phyloP scores from a whole-genome alignment of 306 rosid species.

The Malus orientalis region DNA sequence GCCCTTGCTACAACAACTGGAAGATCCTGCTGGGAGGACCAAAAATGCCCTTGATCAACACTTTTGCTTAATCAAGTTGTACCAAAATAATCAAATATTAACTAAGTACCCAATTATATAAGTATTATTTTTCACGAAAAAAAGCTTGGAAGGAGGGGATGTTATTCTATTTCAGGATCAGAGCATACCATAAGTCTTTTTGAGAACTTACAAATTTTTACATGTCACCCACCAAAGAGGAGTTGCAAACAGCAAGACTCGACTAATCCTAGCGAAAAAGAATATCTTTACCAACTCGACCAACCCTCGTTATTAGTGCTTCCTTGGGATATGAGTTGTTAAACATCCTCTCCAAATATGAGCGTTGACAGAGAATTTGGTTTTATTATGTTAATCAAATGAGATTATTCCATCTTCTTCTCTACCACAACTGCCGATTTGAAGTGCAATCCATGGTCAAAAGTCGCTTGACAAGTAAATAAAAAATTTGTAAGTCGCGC shows the following conservation, averaged over 20 bases:
- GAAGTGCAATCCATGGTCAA: neutral
- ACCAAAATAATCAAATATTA: neutral
- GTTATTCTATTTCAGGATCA: no score
- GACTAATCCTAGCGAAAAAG: no score
- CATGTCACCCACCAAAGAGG: no score
- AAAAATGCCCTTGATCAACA: slow-evolving; percentile 37
- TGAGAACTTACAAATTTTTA: no score
- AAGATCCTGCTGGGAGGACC: slow-evolving; percentile 61
- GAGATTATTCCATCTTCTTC: neutral
- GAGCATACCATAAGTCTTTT: no score
- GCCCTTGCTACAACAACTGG: slow-evolving; percentile 67
- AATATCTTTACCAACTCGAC: no score
- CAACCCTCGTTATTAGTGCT: neutral
- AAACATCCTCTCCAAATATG: neutral
- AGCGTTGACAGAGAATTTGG: neutral
- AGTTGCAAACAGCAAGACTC: no score
- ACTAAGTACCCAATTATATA: neutral
- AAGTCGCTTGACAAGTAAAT: neutral
- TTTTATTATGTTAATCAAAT: neutral
- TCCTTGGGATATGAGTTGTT: neutral
- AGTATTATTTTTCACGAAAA: neutral
- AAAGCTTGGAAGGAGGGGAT: no score
- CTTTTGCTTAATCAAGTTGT: neutral
- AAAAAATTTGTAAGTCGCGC: no score
- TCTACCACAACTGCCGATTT: neutral